phyloP scores from a whole-genome alignment of 176 grass and related monocot species.

The Pontederia paniculata region DNA sequence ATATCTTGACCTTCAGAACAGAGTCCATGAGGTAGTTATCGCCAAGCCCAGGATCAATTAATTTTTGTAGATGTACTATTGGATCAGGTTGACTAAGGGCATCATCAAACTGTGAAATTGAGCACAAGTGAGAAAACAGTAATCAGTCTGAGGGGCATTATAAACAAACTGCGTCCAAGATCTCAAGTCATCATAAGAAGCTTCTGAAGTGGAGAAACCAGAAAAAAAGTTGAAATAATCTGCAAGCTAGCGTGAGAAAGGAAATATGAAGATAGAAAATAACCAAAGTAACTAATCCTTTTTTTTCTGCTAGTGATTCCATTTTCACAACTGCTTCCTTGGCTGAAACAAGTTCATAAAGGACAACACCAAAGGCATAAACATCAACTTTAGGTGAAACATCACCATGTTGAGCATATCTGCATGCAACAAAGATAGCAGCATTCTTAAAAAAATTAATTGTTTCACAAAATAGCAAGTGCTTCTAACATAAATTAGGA shows the following conservation, averaged over 20 bases:
- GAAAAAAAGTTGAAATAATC: background rate
- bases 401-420: slow-evolving; percentile 23
- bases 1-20: slow-evolving; percentile 43
- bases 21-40: slow-evolving; percentile 52
- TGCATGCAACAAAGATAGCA: background rate
- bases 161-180: background rate
- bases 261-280: background rate
- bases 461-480: too few relatives aligned
- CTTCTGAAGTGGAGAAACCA: background rate
- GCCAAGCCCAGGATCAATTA: slow-evolving; percentile 54
- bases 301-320: background rate
- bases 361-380: slow-evolving; percentile 28
- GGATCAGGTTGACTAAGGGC: slow-evolving; percentile 36
- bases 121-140: background rate
- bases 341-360: slow-evolving; percentile 26
- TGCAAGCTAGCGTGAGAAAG: background rate
- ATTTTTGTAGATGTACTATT: slow-evolving; percentile 41
- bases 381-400: slow-evolving; percentile 25
- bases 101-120: slow-evolving; percentile 60
- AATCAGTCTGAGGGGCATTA: background rate
- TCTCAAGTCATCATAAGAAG: background rate
- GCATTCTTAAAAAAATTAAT: too few relatives aligned
- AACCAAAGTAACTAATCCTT: slow-evolving; percentile 24
- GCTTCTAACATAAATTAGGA: too few relatives aligned
- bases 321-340: slow-evolving; percentile 18